Evolutionary conservation across 371 early-diverging fungal species (phyloP).

Genomic region (Chytridium lagenaria): DNA sequence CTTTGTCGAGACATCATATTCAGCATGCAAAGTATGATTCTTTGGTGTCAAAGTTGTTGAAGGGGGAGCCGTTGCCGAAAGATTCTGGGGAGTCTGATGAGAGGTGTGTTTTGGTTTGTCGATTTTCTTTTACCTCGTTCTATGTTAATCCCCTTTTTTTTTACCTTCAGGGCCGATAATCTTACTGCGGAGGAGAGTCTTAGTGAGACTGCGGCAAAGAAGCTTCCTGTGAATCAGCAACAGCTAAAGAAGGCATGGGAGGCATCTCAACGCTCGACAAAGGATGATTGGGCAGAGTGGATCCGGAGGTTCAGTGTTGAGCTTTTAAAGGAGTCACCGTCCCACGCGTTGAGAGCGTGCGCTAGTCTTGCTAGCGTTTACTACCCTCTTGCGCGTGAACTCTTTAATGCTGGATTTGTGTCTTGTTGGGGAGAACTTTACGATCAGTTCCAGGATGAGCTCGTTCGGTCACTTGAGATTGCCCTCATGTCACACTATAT

Average conservation of each 20-base stretch:
- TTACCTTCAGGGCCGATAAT: constrained; percentile 20
- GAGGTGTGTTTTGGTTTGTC: constrained; percentile 1
- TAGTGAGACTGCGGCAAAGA: constrained; percentile 61
- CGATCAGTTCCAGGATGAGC: constrained; percentile 91
- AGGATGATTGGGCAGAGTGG: constrained; percentile 98
- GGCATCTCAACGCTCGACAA: constrained; percentile 85
- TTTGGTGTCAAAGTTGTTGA: constrained; percentile 74
- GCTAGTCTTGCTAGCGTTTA: constrained; percentile 82
- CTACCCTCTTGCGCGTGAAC: constrained; percentile 83
- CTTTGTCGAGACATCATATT: constrained; percentile 69
- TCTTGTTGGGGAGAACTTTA: constrained; percentile 95
- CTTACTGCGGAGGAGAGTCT: constrained; percentile 47
- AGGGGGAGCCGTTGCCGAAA: constrained; percentile 78
- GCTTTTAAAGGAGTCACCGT: constrained; percentile 94
- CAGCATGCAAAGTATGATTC: constrained; percentile 73
- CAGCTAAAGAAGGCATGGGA: constrained; percentile 94
- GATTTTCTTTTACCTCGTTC: background rate
- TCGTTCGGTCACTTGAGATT: constrained; percentile 83
- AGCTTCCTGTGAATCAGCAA: constrained; percentile 85
- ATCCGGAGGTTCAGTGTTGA: constrained; percentile 89
- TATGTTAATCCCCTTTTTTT: constrained; percentile 7
- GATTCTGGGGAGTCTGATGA: constrained; percentile 61
- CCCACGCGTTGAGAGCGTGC: constrained; percentile 93
- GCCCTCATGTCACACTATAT: constrained; percentile 86
- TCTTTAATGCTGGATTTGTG: constrained; percentile 97